phyloP scores from a whole-genome alignment of 352 stramenopile species.

The Thalassiosira mediterranea region DNA sequence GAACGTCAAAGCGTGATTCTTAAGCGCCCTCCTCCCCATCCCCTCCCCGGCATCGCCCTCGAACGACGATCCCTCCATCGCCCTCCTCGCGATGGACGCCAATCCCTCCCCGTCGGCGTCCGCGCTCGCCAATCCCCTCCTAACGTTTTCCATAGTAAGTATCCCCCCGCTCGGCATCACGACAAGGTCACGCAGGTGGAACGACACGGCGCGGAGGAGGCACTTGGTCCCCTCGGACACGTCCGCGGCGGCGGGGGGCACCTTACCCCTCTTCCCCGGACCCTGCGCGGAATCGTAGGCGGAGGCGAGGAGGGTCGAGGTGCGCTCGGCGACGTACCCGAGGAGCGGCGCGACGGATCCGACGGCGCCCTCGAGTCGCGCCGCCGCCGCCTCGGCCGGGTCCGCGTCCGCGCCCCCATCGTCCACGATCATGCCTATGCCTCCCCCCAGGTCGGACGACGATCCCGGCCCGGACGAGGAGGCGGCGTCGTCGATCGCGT shows the following conservation, averaged over 20 bases:
- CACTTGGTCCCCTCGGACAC: conserved; percentile 68
- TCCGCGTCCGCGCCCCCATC: conserved; percentile 13
- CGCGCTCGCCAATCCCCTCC: conserved; percentile 37
- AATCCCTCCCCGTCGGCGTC: conserved; percentile 42
- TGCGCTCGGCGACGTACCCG: conserved; percentile 51
- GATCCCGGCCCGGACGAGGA: conserved; percentile 5
- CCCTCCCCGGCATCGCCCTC: too few species aligned
- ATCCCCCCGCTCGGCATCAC: neutral
- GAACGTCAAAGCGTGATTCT: too few species aligned
- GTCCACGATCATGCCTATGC: conserved; percentile 59
- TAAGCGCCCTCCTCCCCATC: too few species aligned
- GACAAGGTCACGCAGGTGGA: conserved; percentile 32
- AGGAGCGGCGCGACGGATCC: conserved; percentile 44
- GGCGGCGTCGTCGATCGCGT: conserved; percentile 21
- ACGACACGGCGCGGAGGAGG: conserved; percentile 35
- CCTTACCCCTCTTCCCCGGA: conserved; percentile 49
- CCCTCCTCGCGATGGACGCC: too few species aligned
- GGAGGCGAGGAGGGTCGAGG: conserved; percentile 39
- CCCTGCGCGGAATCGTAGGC: conserved; percentile 4
- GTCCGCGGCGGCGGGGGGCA: conserved; percentile 56
- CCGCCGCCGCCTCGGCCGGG: conserved; percentile 23
- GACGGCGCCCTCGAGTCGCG: conserved; percentile 38
- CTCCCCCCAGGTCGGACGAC: conserved; percentile 31
- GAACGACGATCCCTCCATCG: too few species aligned
- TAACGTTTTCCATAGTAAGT: conserved; percentile 18